phyloP scores from a whole-genome alignment of 768 basidiomycete species.

The Boletus coccyginus region DNA sequence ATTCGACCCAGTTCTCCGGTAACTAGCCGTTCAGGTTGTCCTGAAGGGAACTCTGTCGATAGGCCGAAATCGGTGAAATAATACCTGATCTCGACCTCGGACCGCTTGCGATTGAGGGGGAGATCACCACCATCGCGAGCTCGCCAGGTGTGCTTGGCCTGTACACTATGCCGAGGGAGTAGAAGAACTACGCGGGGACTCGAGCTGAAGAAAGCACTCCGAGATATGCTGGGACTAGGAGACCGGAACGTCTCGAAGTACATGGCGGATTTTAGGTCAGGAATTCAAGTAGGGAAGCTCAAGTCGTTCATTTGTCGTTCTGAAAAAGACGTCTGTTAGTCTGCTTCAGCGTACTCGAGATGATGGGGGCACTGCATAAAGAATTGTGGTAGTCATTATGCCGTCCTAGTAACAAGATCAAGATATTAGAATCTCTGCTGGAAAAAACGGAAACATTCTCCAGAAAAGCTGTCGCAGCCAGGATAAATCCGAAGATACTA shows the following conservation, averaged over 20 bases:
- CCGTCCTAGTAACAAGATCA: too few species aligned
- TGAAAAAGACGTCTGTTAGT: constrained; percentile 40
- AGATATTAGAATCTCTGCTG: too few species aligned
- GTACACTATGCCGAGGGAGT: constrained; percentile 22
- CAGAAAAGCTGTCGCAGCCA: background rate
- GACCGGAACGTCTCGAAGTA: constrained; percentile 35
- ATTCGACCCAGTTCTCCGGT: background rate
- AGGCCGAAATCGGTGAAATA: constrained; percentile 38
- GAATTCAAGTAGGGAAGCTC: constrained; percentile 30
- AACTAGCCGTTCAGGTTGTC: background rate
- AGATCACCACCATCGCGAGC: constrained; percentile 15
- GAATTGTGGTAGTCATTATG: constrained; percentile 9
- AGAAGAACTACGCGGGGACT: constrained; percentile 14
- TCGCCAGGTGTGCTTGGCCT: constrained; percentile 22
- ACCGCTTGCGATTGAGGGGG: constrained; percentile 22
- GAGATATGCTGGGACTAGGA: constrained; percentile 33
- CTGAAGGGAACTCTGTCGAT: constrained; percentile 26
- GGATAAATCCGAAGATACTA: background rate
- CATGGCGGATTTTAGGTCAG: constrained; percentile 32
- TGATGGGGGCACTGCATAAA: constrained; percentile 37
- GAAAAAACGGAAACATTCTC: too few species aligned
- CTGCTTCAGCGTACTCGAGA: constrained; percentile 30
- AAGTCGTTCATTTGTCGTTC: constrained; percentile 37
- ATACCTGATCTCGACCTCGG: constrained; percentile 27
- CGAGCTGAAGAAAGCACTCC: constrained; percentile 31